These are phyloP conservation scores for Elaeis oleifera DNA, from an alignment of 202 grass and related monocot genomes.

Conservation along the genomic window DNA sequence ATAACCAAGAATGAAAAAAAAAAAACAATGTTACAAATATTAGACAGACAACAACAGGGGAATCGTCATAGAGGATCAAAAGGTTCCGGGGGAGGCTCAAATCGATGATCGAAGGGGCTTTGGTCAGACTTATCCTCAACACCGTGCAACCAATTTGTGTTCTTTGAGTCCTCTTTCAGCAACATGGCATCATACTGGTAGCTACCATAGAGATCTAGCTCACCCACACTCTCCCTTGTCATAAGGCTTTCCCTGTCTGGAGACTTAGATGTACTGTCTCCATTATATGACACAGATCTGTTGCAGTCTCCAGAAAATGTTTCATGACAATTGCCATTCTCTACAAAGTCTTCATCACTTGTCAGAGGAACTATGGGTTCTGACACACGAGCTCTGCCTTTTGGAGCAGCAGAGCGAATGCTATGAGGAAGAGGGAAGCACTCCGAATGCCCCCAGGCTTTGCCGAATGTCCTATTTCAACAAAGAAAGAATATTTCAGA, in stretches of 20 bases:
- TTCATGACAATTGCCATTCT: constrained; percentile 47
- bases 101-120: constrained; percentile 75
- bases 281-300: constrained; percentile 17
- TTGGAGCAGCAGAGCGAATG: constrained; percentile 55
- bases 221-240: constrained; percentile 57
- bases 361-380: constrained; percentile 43
- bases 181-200: constrained; percentile 70
- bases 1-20: neutral
- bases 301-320: constrained; percentile 13
- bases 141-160: constrained; percentile 70
- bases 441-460: constrained; percentile 67
- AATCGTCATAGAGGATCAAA: constrained; percentile 39
- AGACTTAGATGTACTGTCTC: constrained; percentile 42
- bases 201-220: constrained; percentile 65
- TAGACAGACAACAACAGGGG: neutral
- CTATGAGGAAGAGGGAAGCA: constrained; percentile 78
- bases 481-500: constrained; percentile 14
- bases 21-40: constrained; percentile 1
- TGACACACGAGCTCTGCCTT: constrained; percentile 41
- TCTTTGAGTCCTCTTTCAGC: constrained; percentile 73
- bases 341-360: constrained; percentile 25
- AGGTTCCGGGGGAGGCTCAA: constrained; percentile 84
- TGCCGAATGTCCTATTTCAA: constrained; percentile 71
- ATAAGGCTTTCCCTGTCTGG: constrained; percentile 52
- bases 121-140: constrained; percentile 73